Evolutionary conservation across 805 yeast genomes (phyloP).

Genomic region (Limtongia smithiae): DNA sequence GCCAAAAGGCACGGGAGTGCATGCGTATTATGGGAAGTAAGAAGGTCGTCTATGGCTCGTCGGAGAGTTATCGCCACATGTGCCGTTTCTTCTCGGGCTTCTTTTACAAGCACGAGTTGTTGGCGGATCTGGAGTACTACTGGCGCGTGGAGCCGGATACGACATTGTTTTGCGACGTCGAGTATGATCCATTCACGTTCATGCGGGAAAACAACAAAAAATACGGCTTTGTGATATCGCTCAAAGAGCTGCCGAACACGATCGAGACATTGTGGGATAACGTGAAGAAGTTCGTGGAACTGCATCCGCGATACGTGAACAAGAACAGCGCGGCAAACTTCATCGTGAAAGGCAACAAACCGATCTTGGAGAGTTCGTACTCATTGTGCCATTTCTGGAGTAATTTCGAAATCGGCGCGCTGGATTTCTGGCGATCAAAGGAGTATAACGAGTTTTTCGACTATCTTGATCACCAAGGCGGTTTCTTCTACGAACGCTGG

Average conservation of each 20-base stretch:
- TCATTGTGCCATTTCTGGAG: constrained; percentile 83
- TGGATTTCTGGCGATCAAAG: constrained; percentile 53
- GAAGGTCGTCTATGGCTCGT: constrained; percentile 54
- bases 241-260: constrained; percentile 53
- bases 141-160: constrained; percentile 87
- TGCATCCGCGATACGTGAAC: constrained; percentile 53
- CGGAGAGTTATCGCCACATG: constrained; percentile 69
- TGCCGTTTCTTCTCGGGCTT: constrained; percentile 77
- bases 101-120: constrained; percentile 57
- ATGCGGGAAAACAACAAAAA: constrained; percentile 53
- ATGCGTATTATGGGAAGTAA: constrained; percentile 46
- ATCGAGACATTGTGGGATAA: constrained; percentile 63
- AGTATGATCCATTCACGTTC: constrained; percentile 51
- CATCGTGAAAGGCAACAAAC: constrained; percentile 55
- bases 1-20: constrained; percentile 45
- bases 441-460: constrained; percentile 55
- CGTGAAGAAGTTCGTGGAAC: constrained; percentile 45
- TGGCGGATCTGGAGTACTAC: constrained; percentile 61
- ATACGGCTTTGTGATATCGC: constrained; percentile 65
- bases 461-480: constrained; percentile 55
- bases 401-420: constrained; percentile 61
- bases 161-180: constrained; percentile 69
- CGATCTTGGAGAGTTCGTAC: constrained; percentile 46
- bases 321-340: constrained; percentile 58
- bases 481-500: constrained; percentile 58